Conservation (phyloP, 176 grass and related monocot genomes). For the Triticum urartu region DNA sequence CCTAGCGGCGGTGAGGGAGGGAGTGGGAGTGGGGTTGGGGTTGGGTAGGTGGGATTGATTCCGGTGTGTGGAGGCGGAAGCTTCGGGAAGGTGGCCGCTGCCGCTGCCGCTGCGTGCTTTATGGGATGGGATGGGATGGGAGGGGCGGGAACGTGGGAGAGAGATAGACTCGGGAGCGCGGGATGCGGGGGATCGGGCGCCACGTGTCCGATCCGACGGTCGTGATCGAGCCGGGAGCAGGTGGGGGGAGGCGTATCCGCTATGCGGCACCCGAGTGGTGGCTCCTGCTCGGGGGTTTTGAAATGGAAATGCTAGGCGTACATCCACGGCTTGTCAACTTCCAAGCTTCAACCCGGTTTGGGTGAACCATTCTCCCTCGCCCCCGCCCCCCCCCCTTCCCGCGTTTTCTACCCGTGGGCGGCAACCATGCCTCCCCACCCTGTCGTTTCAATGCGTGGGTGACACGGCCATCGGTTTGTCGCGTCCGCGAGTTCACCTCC, state of each 20-base stretch:
- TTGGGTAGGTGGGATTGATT: not conserved
- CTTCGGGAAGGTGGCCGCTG: not conserved
- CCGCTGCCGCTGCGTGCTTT: too few species aligned
- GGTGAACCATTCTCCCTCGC: too few species aligned
- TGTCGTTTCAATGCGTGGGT: too few species aligned
- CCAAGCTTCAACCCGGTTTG: too few species aligned
- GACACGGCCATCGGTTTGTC: too few species aligned
- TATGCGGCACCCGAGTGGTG: not conserved
- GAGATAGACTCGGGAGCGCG: not conserved
- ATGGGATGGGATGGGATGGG: not conserved
- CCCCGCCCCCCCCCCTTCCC: too few species aligned
- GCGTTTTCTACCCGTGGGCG: too few species aligned
- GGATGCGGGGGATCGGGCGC: not conserved
- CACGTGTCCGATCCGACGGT: not conserved
- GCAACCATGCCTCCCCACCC: too few species aligned
- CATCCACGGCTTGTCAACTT: too few species aligned
- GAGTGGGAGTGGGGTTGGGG: not conserved
- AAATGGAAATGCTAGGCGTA: not conserved
- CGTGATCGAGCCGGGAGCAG: not conserved
- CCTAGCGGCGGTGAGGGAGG: not conserved
- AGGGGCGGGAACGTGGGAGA: not conserved
- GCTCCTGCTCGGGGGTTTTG: not conserved
- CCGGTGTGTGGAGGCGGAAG: not conserved
- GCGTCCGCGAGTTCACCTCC: too few species aligned
- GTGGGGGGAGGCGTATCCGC: not conserved